These are phyloP conservation scores for Exophiala sp. DNA, from an alignment of 2,329 filamentous ascomycete species.

Conservation along the genomic window DNA sequence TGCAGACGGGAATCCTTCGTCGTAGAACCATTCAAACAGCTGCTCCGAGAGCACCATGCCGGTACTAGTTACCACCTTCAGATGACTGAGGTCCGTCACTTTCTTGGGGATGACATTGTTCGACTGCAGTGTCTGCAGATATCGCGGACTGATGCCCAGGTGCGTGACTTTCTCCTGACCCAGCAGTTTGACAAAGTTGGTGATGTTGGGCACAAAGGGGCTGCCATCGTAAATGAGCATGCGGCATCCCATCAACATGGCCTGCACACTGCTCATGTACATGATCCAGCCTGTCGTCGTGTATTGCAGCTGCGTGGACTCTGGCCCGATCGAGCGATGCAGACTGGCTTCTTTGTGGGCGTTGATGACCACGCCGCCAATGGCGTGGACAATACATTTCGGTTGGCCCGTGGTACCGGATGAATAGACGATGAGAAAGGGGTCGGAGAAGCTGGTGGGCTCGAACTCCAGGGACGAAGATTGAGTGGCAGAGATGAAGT, in stretches of 20 bases:
- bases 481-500: constrained; percentile 35
- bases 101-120: constrained; percentile 56
- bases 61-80: constrained; percentile 62
- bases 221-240: constrained; percentile 76
- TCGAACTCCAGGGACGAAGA: constrained; percentile 33
- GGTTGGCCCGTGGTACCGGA: constrained; percentile 77
- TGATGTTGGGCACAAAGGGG: constrained; percentile 65
- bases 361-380: constrained; percentile 37
- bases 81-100: constrained; percentile 55
- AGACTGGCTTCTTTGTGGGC: constrained; percentile 55
- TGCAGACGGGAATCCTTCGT: constrained; percentile 60
- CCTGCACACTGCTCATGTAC: constrained; percentile 57
- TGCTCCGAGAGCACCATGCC: constrained; percentile 76
- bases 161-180: constrained; percentile 62
- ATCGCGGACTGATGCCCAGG: constrained; percentile 69
- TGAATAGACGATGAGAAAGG: constrained; percentile 70
- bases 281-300: constrained; percentile 83
- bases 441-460: constrained; percentile 61
- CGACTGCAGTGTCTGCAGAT: constrained; percentile 66
- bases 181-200: constrained; percentile 57
- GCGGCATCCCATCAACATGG: constrained; percentile 55
- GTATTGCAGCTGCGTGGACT: constrained; percentile 50
- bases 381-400: constrained; percentile 77
- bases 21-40: constrained; percentile 75
- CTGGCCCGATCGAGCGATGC: constrained; percentile 44